Percentiles rank a stretch among this genome's conserved stretches.
Evolutionary conservation across 768 basidiomycete genomes (phyloP).

Genomic region (Lentinula raphanica): DNA sequence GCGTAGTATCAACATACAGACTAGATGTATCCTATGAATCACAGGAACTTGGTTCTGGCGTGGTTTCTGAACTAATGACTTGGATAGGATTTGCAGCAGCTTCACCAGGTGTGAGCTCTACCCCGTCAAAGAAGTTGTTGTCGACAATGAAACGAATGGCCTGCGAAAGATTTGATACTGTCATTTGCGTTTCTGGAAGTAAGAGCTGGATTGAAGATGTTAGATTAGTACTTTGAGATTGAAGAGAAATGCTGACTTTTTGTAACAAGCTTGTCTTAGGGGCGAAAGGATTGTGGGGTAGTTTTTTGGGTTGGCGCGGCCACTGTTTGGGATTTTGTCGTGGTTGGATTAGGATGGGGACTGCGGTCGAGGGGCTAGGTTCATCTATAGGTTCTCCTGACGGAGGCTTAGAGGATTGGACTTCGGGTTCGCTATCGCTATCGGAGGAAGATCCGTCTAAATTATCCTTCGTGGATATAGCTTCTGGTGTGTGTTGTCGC

Average conservation of each 20-base stretch:
- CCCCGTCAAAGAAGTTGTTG: constrained; percentile 78
- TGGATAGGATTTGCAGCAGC: constrained; percentile 59
- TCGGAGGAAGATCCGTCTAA: constrained; percentile 14
- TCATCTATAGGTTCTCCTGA: neutral
- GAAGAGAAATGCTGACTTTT: constrained; percentile 48
- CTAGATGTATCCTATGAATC: constrained; percentile 7
- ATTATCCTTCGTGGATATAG: neutral
- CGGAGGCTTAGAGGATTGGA: constrained; percentile 18
- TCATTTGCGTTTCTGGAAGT: constrained; percentile 79
- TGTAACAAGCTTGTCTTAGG: constrained; percentile 68
- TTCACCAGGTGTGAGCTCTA: constrained; percentile 79
- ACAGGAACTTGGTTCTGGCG: neutral
- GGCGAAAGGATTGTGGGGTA: constrained; percentile 59
- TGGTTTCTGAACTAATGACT: constrained; percentile 33
- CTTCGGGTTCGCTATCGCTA: constrained; percentile 50
- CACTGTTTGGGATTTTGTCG: constrained; percentile 14
- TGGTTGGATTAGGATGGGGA: constrained; percentile 6
- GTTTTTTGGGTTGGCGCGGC: constrained; percentile 40
- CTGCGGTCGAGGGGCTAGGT: neutral
- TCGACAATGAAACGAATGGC: constrained; percentile 86
- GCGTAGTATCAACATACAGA: neutral
- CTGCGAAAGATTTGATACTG: constrained; percentile 88
- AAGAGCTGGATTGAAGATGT: constrained; percentile 48
- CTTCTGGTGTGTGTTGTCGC: neutral
- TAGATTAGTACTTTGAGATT: constrained; percentile 5